A percentile compares a stretch with the other conserved stretches of the same genome.
These are phyloP conservation scores for Chaetomium sp. DNA, from an alignment of 2,329 filamentous ascomycete species.

Conservation along the genomic window DNA sequence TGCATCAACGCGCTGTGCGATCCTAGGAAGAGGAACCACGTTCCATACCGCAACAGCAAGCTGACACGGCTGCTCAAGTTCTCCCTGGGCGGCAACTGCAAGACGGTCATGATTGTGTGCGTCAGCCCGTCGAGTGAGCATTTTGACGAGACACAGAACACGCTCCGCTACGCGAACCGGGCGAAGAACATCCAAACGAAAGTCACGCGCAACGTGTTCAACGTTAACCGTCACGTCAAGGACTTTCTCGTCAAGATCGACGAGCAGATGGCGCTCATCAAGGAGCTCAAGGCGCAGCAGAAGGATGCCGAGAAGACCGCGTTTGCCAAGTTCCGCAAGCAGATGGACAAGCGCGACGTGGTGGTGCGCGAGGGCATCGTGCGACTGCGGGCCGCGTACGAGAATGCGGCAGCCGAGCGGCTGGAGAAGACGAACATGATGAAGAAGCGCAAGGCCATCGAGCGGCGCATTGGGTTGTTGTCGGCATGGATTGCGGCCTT, in stretches of 20 bases:
- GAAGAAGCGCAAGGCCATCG: constrained; percentile 75
- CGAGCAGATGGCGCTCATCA: constrained; percentile 95
- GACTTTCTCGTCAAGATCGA: constrained; percentile 99
- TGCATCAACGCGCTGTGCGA: constrained; percentile 99
- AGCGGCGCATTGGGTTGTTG: constrained; percentile 78
- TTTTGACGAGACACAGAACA: constrained; percentile 98
- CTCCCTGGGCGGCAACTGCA: constrained; percentile 94
- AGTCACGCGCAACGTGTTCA: constrained; percentile 97
- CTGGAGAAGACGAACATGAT: constrained; percentile 72
- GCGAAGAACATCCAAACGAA: constrained; percentile 99
- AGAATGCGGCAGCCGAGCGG: constrained; percentile 70
- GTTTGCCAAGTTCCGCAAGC: constrained; percentile 85
- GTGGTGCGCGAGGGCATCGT: constrained; percentile 71
- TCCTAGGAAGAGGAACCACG: constrained; percentile 81
- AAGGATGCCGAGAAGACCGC: constrained; percentile 78
- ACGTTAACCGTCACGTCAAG: constrained; percentile 98
- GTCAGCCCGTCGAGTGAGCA: constrained; percentile 94
- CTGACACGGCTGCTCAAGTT: constrained; percentile 94
- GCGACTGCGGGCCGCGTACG: constrained; percentile 75
- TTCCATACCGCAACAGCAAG: constrained; percentile 97
- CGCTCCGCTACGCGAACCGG: constrained; percentile 90
- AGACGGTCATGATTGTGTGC: constrained; percentile 99
- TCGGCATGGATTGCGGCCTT: constrained; percentile 91
- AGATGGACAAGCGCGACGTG: constrained; percentile 73
- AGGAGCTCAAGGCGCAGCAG: constrained; percentile 87